These are phyloP conservation scores for Leccinum boreale DNA, from an alignment of 768 basidiomycete genomes.

Conservation along the genomic window DNA sequence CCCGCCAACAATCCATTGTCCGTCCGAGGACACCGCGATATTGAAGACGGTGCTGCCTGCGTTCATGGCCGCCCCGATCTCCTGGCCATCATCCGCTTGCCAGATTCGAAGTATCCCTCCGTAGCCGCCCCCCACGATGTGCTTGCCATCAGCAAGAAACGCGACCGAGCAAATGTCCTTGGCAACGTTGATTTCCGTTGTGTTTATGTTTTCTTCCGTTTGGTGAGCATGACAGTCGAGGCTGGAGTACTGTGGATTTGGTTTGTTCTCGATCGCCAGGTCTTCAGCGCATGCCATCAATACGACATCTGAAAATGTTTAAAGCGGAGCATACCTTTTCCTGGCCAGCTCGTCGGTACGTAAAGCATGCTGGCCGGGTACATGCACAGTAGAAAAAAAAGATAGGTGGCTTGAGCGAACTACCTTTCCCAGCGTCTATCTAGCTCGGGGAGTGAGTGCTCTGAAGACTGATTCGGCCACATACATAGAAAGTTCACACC, in stretches of 20 bases:
- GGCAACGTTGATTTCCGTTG: constrained; percentile 1
- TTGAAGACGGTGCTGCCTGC: constrained; percentile 7
- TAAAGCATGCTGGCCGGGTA: background rate
- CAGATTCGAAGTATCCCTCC: constrained; percentile 8
- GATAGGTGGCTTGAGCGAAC: background rate
- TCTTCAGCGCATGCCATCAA: background rate
- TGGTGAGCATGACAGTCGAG: background rate
- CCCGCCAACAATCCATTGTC: constrained; percentile 9
- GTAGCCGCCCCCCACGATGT: constrained; percentile 8
- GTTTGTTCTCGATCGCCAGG: background rate
- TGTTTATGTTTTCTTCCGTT: background rate
- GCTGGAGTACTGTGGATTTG: background rate
- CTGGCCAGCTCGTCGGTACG: background rate
- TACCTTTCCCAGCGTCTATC: background rate
- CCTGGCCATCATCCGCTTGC: constrained; percentile 1
- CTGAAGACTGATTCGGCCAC: too few species aligned
- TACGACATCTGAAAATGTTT: background rate
- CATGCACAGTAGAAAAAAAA: background rate
- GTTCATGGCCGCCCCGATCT: constrained; percentile 1
- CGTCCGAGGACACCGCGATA: constrained; percentile 5
- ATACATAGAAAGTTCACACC: background rate
- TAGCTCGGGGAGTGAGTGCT: too few species aligned
- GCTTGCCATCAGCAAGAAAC: constrained; percentile 4
- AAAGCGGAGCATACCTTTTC: background rate
- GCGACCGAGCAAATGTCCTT: constrained; percentile 10